phyloP scores from a whole-genome alignment of 2,329 filamentous ascomycete genomes.

The Lachnellula hyalina region DNA sequence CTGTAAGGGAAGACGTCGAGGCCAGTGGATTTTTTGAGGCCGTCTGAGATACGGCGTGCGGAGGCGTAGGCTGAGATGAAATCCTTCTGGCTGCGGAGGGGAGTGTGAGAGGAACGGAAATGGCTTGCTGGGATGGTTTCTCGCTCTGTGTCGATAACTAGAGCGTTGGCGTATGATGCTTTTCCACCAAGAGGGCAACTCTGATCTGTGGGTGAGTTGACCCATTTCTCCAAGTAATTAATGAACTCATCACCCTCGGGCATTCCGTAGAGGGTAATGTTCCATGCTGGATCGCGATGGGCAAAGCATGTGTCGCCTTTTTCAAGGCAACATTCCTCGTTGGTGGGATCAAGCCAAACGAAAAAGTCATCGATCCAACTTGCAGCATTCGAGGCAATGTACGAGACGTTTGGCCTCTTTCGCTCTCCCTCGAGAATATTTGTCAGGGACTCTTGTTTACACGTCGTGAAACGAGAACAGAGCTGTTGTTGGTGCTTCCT shows the following conservation, averaged over 20 bases:
- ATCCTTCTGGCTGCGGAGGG: constrained; percentile 80
- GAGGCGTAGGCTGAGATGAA: constrained; percentile 89
- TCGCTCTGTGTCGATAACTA: constrained; percentile 67
- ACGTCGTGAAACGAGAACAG: constrained; percentile 87
- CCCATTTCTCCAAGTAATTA: constrained; percentile 77
- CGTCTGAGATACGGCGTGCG: constrained; percentile 78
- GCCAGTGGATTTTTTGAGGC: constrained; percentile 65
- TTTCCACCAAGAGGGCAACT: constrained; percentile 84
- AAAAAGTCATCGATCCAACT: constrained; percentile 98
- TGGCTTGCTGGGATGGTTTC: constrained; percentile 74
- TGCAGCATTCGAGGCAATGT: constrained; percentile 80
- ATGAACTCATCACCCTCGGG: constrained; percentile 90
- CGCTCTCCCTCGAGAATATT: constrained; percentile 93
- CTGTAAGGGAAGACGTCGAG: constrained; percentile 93
- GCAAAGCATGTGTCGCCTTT: constrained; percentile 71
- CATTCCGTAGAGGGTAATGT: constrained; percentile 84
- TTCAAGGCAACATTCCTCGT: constrained; percentile 57
- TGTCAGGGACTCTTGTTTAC: constrained; percentile 74
- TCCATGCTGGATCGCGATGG: constrained; percentile 75
- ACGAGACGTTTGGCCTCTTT: constrained; percentile 81
- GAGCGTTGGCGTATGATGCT: constrained; percentile 78
- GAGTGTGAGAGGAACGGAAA: constrained; percentile 86
- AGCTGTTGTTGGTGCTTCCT: constrained; percentile 75
- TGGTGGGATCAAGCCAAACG: constrained; percentile 80
- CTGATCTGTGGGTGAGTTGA: constrained; percentile 71